A percentile compares a stretch with the other conserved stretches of the same genome.
Conservation (phyloP, 1,284 basidiomycete species). For the Coniferiporia weirii region DNA sequence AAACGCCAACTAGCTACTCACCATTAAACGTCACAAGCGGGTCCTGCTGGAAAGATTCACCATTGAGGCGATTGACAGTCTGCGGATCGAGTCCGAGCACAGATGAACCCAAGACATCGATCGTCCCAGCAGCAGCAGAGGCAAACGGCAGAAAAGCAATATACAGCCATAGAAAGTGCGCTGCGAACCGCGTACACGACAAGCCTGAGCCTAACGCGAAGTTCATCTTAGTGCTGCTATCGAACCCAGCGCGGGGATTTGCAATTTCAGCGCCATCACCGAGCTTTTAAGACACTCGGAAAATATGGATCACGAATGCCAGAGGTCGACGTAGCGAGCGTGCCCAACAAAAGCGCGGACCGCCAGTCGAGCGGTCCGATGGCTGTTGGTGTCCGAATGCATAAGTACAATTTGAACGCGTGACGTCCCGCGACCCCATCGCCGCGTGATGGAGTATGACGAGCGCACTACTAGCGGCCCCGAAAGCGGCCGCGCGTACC, state of each 20-base stretch:
- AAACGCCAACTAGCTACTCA: conserved; percentile 11
- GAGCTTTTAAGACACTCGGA: too few relatives aligned
- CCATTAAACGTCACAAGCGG: conserved; percentile 34
- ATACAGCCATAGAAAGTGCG: not conserved
- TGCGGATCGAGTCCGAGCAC: conserved; percentile 33
- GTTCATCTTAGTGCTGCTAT: too few relatives aligned
- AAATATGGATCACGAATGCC: too few relatives aligned
- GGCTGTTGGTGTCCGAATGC: too few relatives aligned
- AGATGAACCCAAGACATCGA: conserved; percentile 24
- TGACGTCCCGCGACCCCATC: not conserved
- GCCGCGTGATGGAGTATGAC: too few relatives aligned
- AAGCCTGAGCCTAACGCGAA: too few relatives aligned
- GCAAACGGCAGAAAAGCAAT: not conserved
- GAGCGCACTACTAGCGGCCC: too few relatives aligned
- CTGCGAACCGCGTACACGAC: not conserved
- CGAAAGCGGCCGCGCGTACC: too few relatives aligned
- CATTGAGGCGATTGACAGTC: conserved; percentile 38
- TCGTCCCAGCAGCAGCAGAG: not conserved
- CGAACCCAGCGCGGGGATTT: too few relatives aligned
- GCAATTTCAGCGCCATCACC: too few relatives aligned
- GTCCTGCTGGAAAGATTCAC: conserved; percentile 42
- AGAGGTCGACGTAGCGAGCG: too few relatives aligned
- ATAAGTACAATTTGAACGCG: not conserved
- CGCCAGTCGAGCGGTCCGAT: not conserved
- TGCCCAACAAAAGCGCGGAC: not conserved